Percentiles rank a stretch among this genome's conserved stretches.
phyloP scores from a whole-genome alignment of 73 alveolate genomes.

The Blepharisma japonicum region DNA sequence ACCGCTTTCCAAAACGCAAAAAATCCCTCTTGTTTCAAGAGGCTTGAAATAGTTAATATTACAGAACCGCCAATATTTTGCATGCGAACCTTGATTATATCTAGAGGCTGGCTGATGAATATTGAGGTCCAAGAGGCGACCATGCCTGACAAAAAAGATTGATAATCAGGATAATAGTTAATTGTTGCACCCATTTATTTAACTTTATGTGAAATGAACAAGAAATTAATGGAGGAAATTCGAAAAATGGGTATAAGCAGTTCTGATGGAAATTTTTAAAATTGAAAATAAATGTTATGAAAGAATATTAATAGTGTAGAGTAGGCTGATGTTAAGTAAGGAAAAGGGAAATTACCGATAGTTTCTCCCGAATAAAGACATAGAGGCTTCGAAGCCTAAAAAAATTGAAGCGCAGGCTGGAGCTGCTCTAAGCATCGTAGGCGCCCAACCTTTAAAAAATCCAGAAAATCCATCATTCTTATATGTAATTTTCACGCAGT shows the following conservation, averaged over 20 bases:
- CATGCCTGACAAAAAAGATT: too few species aligned
- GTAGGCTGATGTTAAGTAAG: too few species aligned
- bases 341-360: too few species aligned
- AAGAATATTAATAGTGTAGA: too few species aligned
- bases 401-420: neutral
- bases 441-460: neutral
- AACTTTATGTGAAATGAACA: too few species aligned
- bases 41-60: conserved; percentile 28
- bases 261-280: too few species aligned
- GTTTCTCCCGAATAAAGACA: neutral
- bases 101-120: conserved; percentile 38
- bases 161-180: too few species aligned
- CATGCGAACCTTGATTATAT: conserved; percentile 45
- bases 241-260: too few species aligned
- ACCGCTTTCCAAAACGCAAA: conserved; percentile 49
- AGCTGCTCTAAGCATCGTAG: conserved; percentile 15
- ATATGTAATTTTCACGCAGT: neutral
- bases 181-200: too few species aligned
- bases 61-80: conserved; percentile 24
- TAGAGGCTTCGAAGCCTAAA: neutral
- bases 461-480: neutral
- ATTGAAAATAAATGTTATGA: too few species aligned
- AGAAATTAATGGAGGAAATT: too few species aligned
- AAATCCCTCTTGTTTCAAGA: conserved; percentile 44
- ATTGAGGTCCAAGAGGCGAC: too few species aligned